These are phyloP conservation scores for Nitzschia putrida DNA, from an alignment of 108 stramenopile genomes.

Conservation along the genomic window DNA sequence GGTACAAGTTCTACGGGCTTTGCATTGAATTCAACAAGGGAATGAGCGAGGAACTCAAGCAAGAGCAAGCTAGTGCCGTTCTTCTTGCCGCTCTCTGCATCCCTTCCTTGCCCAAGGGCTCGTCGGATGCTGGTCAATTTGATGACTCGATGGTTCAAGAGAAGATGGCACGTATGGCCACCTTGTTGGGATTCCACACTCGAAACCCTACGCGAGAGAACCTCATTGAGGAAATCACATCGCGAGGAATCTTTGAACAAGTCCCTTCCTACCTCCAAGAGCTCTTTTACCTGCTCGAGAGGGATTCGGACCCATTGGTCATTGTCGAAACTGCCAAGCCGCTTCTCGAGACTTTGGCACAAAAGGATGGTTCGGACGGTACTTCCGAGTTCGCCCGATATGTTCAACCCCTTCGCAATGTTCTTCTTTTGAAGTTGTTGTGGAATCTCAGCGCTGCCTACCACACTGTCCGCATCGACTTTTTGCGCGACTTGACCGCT, in stretches of 20 bases:
- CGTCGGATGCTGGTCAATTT: slow-evolving; percentile 10
- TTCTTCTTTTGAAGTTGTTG: slow-evolving; percentile 84
- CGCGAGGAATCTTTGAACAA: slow-evolving; percentile 70
- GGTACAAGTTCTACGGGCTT: slow-evolving; percentile 90
- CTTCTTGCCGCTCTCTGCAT: slow-evolving; percentile 92
- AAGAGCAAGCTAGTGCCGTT: slow-evolving; percentile 79
- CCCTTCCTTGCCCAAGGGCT: slow-evolving; percentile 51
- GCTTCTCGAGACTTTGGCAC: slow-evolving; percentile 63
- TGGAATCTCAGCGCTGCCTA: slow-evolving; percentile 85
- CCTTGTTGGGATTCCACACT: slow-evolving; percentile 91
- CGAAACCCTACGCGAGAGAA: slow-evolving; percentile 88
- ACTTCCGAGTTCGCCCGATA: slow-evolving; percentile 60
- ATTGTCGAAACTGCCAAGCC: slow-evolving; percentile 73
- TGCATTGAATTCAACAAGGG: slow-evolving; percentile 91
- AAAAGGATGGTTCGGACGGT: slow-evolving; percentile 41
- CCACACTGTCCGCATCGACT: slow-evolving; percentile 87
- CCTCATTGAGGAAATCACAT: slow-evolving; percentile 76
- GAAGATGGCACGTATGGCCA: slow-evolving; percentile 93
- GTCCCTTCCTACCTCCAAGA: slow-evolving; percentile 78
- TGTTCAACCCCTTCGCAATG: slow-evolving; percentile 65
- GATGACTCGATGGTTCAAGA: slow-evolving; percentile 88
- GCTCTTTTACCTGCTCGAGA: slow-evolving; percentile 79
- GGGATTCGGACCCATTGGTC: slow-evolving; percentile 74
- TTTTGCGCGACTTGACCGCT: slow-evolving; percentile 70
- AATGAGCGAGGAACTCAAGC: slow-evolving; percentile 81